phyloP scores from a whole-genome alignment of 495 filamentous ascomycete genomes.

The Cercophora sp. region DNA sequence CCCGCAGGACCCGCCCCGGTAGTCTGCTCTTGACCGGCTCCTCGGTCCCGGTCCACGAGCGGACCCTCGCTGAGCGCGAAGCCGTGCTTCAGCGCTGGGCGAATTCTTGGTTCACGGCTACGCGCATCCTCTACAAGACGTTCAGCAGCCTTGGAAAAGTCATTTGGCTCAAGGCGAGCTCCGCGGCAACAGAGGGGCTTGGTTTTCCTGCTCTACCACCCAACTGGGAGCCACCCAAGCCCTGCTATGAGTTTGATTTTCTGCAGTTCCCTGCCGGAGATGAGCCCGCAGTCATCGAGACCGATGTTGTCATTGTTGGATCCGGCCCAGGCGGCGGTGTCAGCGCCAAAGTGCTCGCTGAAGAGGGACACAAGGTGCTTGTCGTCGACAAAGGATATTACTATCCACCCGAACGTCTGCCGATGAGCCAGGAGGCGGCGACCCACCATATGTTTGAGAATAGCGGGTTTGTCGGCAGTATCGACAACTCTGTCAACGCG shows the following conservation, averaged over 20 bases:
- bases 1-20: constrained; percentile 61
- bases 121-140: constrained; percentile 54
- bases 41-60: constrained; percentile 57
- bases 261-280: constrained; percentile 42
- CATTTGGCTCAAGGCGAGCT: constrained; percentile 57
- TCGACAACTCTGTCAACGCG: constrained; percentile 60
- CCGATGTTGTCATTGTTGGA: constrained; percentile 81
- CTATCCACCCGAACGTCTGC: constrained; percentile 66
- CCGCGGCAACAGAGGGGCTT: constrained; percentile 52
- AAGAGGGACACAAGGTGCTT: constrained; percentile 64
- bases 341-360: constrained; percentile 72
- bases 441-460: constrained; percentile 61
- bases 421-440: constrained; percentile 60
- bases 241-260: constrained; percentile 45
- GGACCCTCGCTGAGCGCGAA: constrained; percentile 57
- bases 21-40: constrained; percentile 65
- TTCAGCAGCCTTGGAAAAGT: constrained; percentile 53
- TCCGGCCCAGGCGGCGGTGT: constrained; percentile 87
- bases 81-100: constrained; percentile 58
- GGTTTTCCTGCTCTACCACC: constrained; percentile 60
- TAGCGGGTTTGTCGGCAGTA: constrained; percentile 48
- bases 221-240: constrained; percentile 55
- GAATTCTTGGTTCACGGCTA: constrained; percentile 52
- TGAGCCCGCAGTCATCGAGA: constrained; percentile 50
- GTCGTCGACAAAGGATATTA: constrained; percentile 82